A percentile compares a stretch with the other conserved stretches of the same genome.
Evolutionary conservation across 1,284 basidiomycete species (phyloP).

Genomic region (Naganishia sp.): DNA sequence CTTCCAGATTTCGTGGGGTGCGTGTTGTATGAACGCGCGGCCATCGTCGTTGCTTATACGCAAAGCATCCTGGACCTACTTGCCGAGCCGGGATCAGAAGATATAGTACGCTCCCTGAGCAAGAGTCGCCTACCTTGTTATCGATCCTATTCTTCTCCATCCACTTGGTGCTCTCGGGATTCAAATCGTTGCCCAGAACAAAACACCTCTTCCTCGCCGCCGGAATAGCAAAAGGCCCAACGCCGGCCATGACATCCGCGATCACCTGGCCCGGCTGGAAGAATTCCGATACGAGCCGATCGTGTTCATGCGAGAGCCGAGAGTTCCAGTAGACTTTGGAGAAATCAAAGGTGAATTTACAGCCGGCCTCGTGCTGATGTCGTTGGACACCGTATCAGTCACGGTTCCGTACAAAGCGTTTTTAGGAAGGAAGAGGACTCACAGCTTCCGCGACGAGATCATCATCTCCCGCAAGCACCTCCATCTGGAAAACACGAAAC

Average conservation of each 20-base stretch:
- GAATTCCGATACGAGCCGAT: conserved; percentile 69
- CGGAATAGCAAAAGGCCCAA: conserved; percentile 94
- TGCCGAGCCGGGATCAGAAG: neutral
- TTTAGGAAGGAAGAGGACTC: conserved; percentile 42
- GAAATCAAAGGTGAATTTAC: conserved; percentile 91
- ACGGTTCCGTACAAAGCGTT: conserved; percentile 1
- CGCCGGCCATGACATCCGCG: conserved; percentile 94
- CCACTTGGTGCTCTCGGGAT: conserved; percentile 81
- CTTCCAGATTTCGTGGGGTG: conserved; percentile 61
- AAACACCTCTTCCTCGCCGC: conserved; percentile 85
- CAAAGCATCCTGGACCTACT: conserved; percentile 68
- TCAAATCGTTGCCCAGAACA: conserved; percentile 91
- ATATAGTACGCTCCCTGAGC: neutral
- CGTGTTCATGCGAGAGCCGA: conserved; percentile 86
- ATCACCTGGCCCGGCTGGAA: conserved; percentile 71
- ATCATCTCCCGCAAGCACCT: conserved; percentile 85
- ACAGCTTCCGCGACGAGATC: conserved; percentile 84
- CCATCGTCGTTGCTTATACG: conserved; percentile 77
- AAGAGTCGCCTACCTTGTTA: conserved; percentile 63
- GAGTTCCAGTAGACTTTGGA: conserved; percentile 98
- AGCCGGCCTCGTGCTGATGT: conserved; percentile 73
- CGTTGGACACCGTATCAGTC: conserved; percentile 23
- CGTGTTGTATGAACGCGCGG: conserved; percentile 72
- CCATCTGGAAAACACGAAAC: conserved; percentile 97
- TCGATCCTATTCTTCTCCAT: conserved; percentile 69